Evolutionary conservation across 345 rosid species (phyloP).

Genomic region (Draba incana): DNA sequence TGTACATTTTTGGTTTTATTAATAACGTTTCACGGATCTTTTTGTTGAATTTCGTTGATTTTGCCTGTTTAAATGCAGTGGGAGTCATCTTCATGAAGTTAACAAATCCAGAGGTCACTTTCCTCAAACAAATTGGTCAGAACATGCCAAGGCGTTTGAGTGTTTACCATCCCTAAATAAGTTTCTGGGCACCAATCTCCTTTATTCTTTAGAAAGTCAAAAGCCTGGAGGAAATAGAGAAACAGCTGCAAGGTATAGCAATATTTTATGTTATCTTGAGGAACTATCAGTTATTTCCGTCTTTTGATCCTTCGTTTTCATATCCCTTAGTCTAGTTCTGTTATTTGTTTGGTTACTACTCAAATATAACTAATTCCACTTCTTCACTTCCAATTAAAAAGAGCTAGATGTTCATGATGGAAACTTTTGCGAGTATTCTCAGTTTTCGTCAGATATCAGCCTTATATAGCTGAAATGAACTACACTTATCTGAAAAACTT

Average conservation of each 20-base stretch:
- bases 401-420: slow-evolving; percentile 17
- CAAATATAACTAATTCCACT: background rate
- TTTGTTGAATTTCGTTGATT: slow-evolving; percentile 21
- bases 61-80: slow-evolving; percentile 39
- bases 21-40: slow-evolving; percentile 3
- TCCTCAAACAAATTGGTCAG: slow-evolving; percentile 69
- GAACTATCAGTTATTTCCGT: background rate
- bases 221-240: slow-evolving; percentile 48
- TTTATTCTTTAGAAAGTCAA: slow-evolving; percentile 64
- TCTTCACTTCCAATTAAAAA: background rate
- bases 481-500: slow-evolving; percentile 7
- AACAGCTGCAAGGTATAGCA: slow-evolving; percentile 47
- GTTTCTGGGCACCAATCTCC: slow-evolving; percentile 57
- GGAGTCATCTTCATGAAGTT: slow-evolving; percentile 43
- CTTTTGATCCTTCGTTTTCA: background rate
- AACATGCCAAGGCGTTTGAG: slow-evolving; percentile 55
- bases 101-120: slow-evolving; percentile 41
- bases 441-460: slow-evolving; percentile 4
- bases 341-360: slow-evolving; percentile 24
- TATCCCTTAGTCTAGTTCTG: background rate
- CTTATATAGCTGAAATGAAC: background rate
- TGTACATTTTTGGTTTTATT: background rate
- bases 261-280: background rate
- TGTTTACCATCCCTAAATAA: slow-evolving; percentile 48
- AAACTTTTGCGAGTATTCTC: background rate